A percentile compares a stretch with the other conserved stretches of the same genome.
Evolutionary conservation across 257 asterid species (phyloP).

Genomic region (Leonotis leonurus): DNA sequence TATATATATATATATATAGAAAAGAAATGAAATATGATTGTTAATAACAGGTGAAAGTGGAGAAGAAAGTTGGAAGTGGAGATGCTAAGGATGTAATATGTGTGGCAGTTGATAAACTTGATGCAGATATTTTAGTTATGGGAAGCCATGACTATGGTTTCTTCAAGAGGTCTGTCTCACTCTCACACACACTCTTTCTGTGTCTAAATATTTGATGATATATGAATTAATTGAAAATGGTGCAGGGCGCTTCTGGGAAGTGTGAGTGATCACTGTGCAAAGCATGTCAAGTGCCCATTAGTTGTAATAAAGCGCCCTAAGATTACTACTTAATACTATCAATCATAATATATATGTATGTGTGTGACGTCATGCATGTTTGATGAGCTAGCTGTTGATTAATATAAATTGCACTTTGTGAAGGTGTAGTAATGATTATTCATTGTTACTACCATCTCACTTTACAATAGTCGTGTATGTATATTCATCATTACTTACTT

Average conservation of each 20-base stretch:
- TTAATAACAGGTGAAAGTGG: slow-evolving; percentile 32
- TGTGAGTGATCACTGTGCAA: slow-evolving; percentile 52
- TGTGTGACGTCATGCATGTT: too few relatives aligned
- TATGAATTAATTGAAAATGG: not conserved
- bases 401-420: too few relatives aligned
- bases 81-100: slow-evolving; percentile 65
- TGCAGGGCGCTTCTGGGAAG: slow-evolving; percentile 46
- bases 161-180: slow-evolving; percentile 46
- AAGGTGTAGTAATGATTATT: too few relatives aligned
- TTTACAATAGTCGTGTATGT: too few relatives aligned
- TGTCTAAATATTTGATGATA: not conserved
- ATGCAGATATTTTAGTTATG: slow-evolving; percentile 59
- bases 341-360: too few relatives aligned
- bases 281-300: slow-evolving; percentile 50
- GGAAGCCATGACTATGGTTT: slow-evolving; percentile 69
- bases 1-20: too few relatives aligned
- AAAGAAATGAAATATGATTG: too few relatives aligned
- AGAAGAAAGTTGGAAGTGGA: slow-evolving; percentile 56
- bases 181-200: not conserved
- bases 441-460: too few relatives aligned
- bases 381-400: too few relatives aligned
- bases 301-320: slow-evolving; percentile 49
- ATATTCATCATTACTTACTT: too few relatives aligned
- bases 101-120: slow-evolving; percentile 40
- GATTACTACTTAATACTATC: slow-evolving; percentile 13